These are phyloP conservation scores for Corylus heterophylla DNA, from an alignment of 306 rosid genomes.

Conservation along the genomic window DNA sequence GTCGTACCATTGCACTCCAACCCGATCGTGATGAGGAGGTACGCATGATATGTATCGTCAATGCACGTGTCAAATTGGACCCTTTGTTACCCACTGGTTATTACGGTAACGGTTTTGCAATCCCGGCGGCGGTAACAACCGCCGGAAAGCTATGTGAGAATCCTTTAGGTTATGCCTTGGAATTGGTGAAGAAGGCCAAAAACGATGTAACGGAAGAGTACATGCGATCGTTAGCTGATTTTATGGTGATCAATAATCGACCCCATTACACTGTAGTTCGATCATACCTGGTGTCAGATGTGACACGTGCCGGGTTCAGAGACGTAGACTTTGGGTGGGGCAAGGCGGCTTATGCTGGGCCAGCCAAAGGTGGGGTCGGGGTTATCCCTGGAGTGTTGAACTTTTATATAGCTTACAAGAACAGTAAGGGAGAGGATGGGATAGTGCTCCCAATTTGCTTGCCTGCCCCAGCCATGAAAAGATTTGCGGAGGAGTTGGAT, in stretches of 20 bases:
- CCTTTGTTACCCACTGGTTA: slow-evolving; percentile 54
- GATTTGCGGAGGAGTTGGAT: slow-evolving; percentile 37
- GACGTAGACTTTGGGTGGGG: slow-evolving; percentile 72
- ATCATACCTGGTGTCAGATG: slow-evolving; percentile 46
- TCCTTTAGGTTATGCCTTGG: slow-evolving; percentile 51
- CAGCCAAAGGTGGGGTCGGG: slow-evolving; percentile 47
- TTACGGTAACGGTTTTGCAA: slow-evolving; percentile 58
- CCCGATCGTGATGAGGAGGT: slow-evolving; percentile 39
- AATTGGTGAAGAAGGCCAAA: slow-evolving; percentile 50
- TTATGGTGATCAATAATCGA: slow-evolving; percentile 41
- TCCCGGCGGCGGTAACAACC: slow-evolving; percentile 41
- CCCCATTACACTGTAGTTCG: slow-evolving; percentile 48
- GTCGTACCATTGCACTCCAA: slow-evolving; percentile 43
- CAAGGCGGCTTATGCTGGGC: slow-evolving; percentile 47
- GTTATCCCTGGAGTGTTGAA: slow-evolving; percentile 47
- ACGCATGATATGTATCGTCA: slow-evolving; percentile 44
- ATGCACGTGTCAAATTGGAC: slow-evolving; percentile 40
- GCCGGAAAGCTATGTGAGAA: slow-evolving; percentile 42
- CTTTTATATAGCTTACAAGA: slow-evolving; percentile 38
- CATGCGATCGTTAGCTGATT: slow-evolving; percentile 53
- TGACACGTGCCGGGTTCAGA: slow-evolving; percentile 47
- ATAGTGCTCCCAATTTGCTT: slow-evolving; percentile 49
- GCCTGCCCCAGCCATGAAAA: slow-evolving; percentile 47
- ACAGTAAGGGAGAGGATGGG: slow-evolving; percentile 41
- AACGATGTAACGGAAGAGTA: slow-evolving; percentile 49